Conservation (phyloP, 139 green algal species). For the Tetradesmus lagerheimii region DNA sequence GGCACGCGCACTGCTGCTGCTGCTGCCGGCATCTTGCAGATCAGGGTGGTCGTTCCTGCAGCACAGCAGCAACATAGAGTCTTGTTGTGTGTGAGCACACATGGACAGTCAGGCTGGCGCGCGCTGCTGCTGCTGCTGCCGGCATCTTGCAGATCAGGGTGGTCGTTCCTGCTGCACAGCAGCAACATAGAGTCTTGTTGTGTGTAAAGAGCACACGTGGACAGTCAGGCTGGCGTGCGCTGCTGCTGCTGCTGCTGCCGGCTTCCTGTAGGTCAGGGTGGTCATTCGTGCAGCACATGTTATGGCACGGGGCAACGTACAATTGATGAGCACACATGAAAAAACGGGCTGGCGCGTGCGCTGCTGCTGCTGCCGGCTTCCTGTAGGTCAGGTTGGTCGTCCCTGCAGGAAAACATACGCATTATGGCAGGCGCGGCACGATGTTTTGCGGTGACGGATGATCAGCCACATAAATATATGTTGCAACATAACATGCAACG, state of each 20-base stretch:
- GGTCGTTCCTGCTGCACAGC: not conserved
- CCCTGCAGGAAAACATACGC: not conserved
- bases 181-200: too few relatives aligned
- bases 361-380: not conserved
- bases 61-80: not conserved
- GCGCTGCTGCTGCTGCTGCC: conserved; percentile 13
- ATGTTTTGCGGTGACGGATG: too few relatives aligned
- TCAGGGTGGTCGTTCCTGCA: conserved; percentile 12
- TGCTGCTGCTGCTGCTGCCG: not conserved
- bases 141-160: not conserved
- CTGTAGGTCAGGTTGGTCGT: not conserved
- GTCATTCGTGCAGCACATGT: not conserved
- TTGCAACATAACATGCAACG: not conserved
- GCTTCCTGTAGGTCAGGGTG: not conserved
- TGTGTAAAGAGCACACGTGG: not conserved
- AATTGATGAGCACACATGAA: too few relatives aligned
- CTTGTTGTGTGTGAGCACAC: too few relatives aligned
- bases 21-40: not conserved
- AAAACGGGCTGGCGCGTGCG: not conserved
- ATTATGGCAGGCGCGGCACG: too few relatives aligned
- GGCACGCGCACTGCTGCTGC: conserved; percentile 2
- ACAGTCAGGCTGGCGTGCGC: not conserved
- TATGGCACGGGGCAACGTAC: not conserved
- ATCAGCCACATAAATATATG: too few relatives aligned
- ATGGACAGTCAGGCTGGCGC: not conserved